A percentile compares a stretch with the other conserved stretches of the same genome.
phyloP scores from a whole-genome alignment of 179 eudicot genomes.

The Beta macrorhiza region DNA sequence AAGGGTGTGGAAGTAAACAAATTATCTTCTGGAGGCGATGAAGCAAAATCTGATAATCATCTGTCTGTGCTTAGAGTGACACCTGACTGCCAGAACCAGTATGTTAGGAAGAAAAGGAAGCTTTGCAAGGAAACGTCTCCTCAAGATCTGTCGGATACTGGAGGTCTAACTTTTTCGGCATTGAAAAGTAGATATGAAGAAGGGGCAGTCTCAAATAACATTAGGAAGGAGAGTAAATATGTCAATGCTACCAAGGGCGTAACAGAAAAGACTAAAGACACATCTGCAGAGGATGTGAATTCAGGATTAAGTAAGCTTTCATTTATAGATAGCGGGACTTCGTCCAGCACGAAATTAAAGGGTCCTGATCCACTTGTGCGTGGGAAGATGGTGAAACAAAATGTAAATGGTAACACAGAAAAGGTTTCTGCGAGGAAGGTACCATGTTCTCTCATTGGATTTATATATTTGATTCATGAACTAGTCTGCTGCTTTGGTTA shows the following conservation, averaged over 20 bases:
- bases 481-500: background rate
- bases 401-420: constrained; percentile 28
- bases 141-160: constrained; percentile 17
- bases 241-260: constrained; percentile 24
- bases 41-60: constrained; percentile 20
- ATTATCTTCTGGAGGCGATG: constrained; percentile 27
- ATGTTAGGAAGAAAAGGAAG: constrained; percentile 20
- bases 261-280: constrained; percentile 22
- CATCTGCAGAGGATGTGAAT: constrained; percentile 21
- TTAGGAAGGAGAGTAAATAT: constrained; percentile 27
- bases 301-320: constrained; percentile 26
- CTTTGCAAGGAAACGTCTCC: constrained; percentile 12
- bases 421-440: constrained; percentile 38
- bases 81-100: constrained; percentile 25
- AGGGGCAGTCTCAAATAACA: constrained; percentile 11
- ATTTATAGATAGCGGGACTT: constrained; percentile 13
- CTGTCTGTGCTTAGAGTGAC: constrained; percentile 41
- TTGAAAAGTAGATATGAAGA: constrained; percentile 20
- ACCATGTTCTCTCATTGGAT: constrained; percentile 11
- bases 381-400: constrained; percentile 26
- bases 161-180: constrained; percentile 16
- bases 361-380: constrained; percentile 16
- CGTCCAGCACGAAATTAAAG: constrained; percentile 22
- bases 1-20: constrained; percentile 34
- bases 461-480: constrained; percentile 7